Evolutionary conservation across 148 eudicot species (phyloP).

Genomic region (Arctostaphylos glauca): DNA sequence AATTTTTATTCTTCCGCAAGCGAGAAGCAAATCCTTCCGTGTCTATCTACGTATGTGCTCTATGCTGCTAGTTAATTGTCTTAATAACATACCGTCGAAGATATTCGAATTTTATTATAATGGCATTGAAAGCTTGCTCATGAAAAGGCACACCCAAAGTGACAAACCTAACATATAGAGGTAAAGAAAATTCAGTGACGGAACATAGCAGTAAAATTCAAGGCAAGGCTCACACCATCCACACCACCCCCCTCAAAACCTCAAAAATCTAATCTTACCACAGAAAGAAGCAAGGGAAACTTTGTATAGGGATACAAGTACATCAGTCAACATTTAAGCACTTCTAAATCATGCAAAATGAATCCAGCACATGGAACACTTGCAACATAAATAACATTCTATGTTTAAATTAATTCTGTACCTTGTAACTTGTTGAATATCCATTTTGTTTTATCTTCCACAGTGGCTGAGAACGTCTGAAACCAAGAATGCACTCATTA

Average conservation of each 20-base stretch:
- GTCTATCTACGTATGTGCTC: background rate
- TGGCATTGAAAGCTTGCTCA: background rate
- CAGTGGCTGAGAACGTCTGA: constrained; percentile 75
- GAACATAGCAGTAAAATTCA: background rate
- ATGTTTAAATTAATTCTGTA: constrained; percentile 18
- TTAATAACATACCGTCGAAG: background rate
- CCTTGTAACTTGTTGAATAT: constrained; percentile 89
- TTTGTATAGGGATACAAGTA: background rate
- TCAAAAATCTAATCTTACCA: background rate
- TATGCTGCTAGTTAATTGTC: background rate
- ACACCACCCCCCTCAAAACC: background rate
- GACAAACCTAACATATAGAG: background rate
- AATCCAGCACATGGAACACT: background rate
- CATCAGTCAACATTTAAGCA: background rate
- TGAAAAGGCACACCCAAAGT: background rate
- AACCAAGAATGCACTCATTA: constrained; percentile 8
- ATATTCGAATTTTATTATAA: background rate
- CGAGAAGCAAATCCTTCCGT: background rate
- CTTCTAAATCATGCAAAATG: constrained; percentile 11
- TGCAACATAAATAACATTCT: background rate
- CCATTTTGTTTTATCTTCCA: constrained; percentile 93
- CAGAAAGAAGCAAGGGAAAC: background rate
- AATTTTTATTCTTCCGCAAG: background rate
- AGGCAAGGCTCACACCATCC: background rate
- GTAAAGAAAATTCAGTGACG: background rate